phyloP scores from a whole-genome alignment of 257 asterid genomes.

The Dorcoceras hygrometricum region DNA sequence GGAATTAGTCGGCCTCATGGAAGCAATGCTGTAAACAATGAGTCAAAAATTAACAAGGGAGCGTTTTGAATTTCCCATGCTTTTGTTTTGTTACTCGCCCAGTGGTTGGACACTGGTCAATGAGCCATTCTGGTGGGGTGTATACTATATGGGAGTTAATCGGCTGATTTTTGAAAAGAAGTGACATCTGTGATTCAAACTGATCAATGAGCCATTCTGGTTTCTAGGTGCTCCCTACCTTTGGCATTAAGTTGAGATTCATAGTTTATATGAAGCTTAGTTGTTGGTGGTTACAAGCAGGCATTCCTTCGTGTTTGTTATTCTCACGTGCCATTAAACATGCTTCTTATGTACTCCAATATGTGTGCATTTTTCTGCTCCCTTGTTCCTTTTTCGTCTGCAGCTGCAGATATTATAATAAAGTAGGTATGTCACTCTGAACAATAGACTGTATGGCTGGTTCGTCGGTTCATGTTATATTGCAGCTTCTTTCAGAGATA shows the following conservation, averaged over 20 bases:
- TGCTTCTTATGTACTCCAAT: background rate
- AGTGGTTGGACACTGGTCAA: background rate
- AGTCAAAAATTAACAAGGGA: background rate
- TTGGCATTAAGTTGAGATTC: background rate
- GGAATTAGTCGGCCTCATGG: background rate
- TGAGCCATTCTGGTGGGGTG: too few relatives aligned
- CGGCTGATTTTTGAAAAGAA: background rate
- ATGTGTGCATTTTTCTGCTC: background rate
- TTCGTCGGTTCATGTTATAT: background rate
- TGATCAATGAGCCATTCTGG: background rate
- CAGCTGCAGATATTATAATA: background rate
- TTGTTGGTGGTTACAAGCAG: background rate
- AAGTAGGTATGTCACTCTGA: background rate
- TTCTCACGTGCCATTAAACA: background rate
- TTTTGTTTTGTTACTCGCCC: background rate
- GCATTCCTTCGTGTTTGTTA: background rate
- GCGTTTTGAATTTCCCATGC: background rate
- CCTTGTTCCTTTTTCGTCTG: background rate
- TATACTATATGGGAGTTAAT: background rate
- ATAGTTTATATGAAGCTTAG: background rate
- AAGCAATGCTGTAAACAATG: background rate
- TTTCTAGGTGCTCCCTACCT: background rate
- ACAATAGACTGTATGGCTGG: background rate
- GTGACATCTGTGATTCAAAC: background rate
- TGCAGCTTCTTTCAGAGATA: background rate